Percentiles rank a stretch among this genome's conserved stretches.
phyloP scores from a whole-genome alignment of 108 stramenopile genomes.

The Conticribra guillardii region DNA sequence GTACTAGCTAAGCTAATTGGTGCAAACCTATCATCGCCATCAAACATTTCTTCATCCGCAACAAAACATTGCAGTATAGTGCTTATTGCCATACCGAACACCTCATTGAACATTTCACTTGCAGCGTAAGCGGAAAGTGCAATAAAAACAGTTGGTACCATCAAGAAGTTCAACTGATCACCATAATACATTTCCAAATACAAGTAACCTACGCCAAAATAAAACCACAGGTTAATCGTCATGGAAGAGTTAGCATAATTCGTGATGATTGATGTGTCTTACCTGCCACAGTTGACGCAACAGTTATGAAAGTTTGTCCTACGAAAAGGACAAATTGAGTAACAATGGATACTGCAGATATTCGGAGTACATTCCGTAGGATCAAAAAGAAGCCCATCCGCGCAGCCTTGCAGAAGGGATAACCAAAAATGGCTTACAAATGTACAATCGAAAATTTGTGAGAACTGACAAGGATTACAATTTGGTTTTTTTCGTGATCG shows the following conservation, averaged over 20 bases:
- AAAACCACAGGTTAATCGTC: not conserved
- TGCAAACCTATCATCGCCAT: conserved; percentile 54
- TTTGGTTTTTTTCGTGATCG: too few species aligned
- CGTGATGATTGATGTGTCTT: not conserved
- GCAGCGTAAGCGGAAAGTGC: conserved; percentile 34
- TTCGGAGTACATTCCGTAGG: conserved; percentile 61
- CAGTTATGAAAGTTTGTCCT: conserved; percentile 75
- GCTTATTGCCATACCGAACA: conserved; percentile 75
- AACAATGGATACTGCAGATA: conserved; percentile 58
- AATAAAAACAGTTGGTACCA: conserved; percentile 38
- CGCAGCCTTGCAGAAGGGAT: conserved; percentile 72
- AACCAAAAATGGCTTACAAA: conserved; percentile 4
- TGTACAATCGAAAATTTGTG: not conserved
- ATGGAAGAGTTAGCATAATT: not conserved
- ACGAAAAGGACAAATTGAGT: conserved; percentile 60
- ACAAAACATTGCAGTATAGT: conserved; percentile 81
- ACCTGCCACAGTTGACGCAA: conserved; percentile 29
- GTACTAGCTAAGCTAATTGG: conserved; percentile 26
- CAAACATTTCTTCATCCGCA: conserved; percentile 89
- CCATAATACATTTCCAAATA: conserved; percentile 29
- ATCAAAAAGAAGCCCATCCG: conserved; percentile 77
- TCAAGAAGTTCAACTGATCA: conserved; percentile 27
- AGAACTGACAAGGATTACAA: too few species aligned
- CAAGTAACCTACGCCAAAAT: conserved; percentile 12
- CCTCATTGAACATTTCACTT: conserved; percentile 71